phyloP scores from a whole-genome alignment of 1,284 basidiomycete species.

The Tilletia indica region DNA sequence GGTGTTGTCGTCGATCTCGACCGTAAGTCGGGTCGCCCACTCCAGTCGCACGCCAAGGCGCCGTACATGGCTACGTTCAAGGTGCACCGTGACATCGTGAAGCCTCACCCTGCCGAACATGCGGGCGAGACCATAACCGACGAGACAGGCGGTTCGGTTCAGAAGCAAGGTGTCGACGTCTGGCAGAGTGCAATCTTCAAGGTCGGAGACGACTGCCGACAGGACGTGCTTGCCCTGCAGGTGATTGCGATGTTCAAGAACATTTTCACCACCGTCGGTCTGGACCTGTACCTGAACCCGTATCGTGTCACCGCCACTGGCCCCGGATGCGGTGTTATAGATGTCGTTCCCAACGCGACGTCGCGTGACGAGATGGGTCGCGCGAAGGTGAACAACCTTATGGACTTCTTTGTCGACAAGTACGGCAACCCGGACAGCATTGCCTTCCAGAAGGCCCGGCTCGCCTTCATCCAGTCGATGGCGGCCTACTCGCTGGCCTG shows the following conservation, averaged over 20 bases:
- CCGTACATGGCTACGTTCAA: conserved; percentile 99
- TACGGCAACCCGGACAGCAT: conserved; percentile 87
- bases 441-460: conserved; percentile 85
- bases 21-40: conserved; percentile 88
- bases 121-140: conserved; percentile 56
- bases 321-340: conserved; percentile 97
- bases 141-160: conserved; percentile 25
- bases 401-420: conserved; percentile 90
- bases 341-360: conserved; percentile 96
- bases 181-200: conserved; percentile 99
- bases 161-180: conserved; percentile 61
- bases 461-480: conserved; percentile 99
- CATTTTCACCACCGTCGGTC: conserved; percentile 80
- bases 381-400: conserved; percentile 92
- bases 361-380: conserved; percentile 99
- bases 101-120: conserved; percentile 20
- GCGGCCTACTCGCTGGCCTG: conserved; percentile 98
- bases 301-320: conserved; percentile 97
- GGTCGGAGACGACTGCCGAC: conserved; percentile 97
- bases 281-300: conserved; percentile 89
- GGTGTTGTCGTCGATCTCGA: conserved; percentile 94
- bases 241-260: conserved; percentile 99
- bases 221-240: conserved; percentile 94
- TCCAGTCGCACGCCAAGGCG: conserved; percentile 97
- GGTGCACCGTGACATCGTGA: conserved; percentile 61